phyloP scores from a whole-genome alignment of 208 protist species.

The Leishmania gerbilli region DNA sequence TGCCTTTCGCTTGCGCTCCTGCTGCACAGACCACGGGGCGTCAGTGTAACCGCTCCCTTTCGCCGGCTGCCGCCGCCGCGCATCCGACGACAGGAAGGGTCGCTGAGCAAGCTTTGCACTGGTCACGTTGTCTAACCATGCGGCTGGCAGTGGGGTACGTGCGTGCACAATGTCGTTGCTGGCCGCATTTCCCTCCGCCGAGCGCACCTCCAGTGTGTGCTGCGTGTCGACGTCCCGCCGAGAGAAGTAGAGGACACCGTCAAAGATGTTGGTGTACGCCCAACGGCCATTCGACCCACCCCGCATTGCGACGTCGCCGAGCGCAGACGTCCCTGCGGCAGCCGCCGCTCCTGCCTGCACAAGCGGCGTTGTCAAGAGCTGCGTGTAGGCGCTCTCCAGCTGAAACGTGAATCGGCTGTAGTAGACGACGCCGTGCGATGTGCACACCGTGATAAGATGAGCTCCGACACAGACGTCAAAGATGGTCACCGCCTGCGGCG shows the following conservation, averaged over 20 bases:
- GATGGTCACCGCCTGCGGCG: neutral
- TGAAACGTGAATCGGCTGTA: constrained; percentile 23
- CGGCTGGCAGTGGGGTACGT: constrained; percentile 37
- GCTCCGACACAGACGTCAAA: constrained; percentile 37
- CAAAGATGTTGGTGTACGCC: constrained; percentile 13
- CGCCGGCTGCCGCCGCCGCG: constrained; percentile 10
- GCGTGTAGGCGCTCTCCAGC: constrained; percentile 8
- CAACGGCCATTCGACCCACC: constrained; percentile 31
- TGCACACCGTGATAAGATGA: constrained; percentile 36
- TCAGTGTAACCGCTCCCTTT: constrained; percentile 66
- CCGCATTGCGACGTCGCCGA: neutral
- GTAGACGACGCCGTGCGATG: constrained; percentile 35
- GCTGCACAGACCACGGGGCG: constrained; percentile 77
- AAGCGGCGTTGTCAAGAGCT: constrained; percentile 1
- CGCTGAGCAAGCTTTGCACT: neutral
- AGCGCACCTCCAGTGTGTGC: constrained; percentile 22
- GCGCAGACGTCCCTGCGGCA: neutral
- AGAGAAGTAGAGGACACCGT: constrained; percentile 18
- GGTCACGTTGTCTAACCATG: constrained; percentile 37
- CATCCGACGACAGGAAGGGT: neutral
- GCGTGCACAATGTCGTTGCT: constrained; percentile 69
- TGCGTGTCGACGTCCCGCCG: constrained; percentile 15
- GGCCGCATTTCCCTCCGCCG: neutral
- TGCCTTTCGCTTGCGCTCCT: constrained; percentile 24
- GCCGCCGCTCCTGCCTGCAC: neutral